Base-by-base conservation (phyloP, 345 rosid genomes). In the Eutrema japonicum region DNA sequence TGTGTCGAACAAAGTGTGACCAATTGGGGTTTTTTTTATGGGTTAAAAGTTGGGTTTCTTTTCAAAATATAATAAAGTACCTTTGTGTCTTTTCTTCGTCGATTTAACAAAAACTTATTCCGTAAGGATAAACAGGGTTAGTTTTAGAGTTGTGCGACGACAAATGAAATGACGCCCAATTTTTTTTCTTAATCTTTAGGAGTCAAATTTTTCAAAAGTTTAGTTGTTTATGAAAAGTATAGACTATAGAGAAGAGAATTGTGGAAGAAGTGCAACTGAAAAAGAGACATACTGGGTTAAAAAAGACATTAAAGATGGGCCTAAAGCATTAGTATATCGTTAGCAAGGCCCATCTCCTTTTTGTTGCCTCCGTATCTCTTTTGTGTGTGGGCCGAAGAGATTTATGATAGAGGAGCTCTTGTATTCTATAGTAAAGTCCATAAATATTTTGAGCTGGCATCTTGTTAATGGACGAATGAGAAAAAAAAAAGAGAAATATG, bases 341-440 rank as follows among this genome's bases (percentile, higher is more conserved):
- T 40, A 59, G 16, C 10, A 58, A 54, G 60, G 26, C 60, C 60
- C 60, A 54, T 54, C 10, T 0, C 3, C 32, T 54, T n/a, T 54
- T 13, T 32, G 18, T 30, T 30, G 38, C 18, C 37, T 6, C 37
- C 9, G 22, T 18, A 27, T 18, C 33, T 53, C 4, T 53, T 52
- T 52, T 29, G 14, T 29, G 36, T 29, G 36, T 29, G 35, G 57
- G 8, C 36, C 36, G 13, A 11, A 26, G 5, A 11, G 7, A 52
- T 11, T 29, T 5, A 52, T 29, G 16, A 6, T 11, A 12, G 52
- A 51, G 8, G 37, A 29, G 10, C 40, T 18, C 22, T 18, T 18
- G 36, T 52, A n/a, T 27, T 29, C 7, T 30, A 52, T 27, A 10
- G 18, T 13, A 53, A 53, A 30, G 58, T 30, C 36, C 16, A 52